These are phyloP conservation scores for Earliella scabrosa DNA, from an alignment of 1,284 basidiomycete species.

Conservation along the genomic window DNA sequence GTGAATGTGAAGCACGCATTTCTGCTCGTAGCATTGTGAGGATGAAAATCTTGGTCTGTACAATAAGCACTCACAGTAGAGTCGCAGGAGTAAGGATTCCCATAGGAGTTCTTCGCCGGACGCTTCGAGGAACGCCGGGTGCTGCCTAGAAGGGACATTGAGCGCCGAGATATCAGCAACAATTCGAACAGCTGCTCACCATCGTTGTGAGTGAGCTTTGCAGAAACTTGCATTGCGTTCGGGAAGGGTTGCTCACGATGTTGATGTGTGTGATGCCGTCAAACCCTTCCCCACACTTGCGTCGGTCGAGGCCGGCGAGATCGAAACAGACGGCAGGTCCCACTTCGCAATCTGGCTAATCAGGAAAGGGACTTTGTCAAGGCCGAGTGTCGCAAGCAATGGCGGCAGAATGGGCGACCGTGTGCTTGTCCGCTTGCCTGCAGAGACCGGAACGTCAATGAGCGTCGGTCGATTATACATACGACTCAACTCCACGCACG, in stretches of 20 bases:
- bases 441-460: background rate
- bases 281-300: slow-evolving; percentile 81
- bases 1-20: slow-evolving; percentile 90
- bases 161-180: no score
- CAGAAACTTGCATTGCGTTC: slow-evolving; percentile 78
- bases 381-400: slow-evolving; percentile 89
- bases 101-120: slow-evolving; percentile 79
- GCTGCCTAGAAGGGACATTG: slow-evolving; percentile 58
- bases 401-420: slow-evolving; percentile 82
- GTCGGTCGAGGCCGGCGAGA: slow-evolving; percentile 73
- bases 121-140: slow-evolving; percentile 87
- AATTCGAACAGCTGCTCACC: slow-evolving; percentile 48
- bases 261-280: slow-evolving; percentile 97
- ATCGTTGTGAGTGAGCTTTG: slow-evolving; percentile 96
- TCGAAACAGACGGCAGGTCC: slow-evolving; percentile 81
- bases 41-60: background rate
- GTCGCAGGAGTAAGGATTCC: slow-evolving; percentile 76
- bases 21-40: slow-evolving; percentile 44
- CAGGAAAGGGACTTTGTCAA: slow-evolving; percentile 92
- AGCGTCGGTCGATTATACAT: background rate
- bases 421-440: slow-evolving; percentile 73
- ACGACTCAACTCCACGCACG: slow-evolving; percentile 61
- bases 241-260: slow-evolving; percentile 81
- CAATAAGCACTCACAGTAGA: slow-evolving; percentile 56
- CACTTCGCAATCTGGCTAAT: slow-evolving; percentile 76